Evolutionary conservation across 2,329 filamentous ascomycete species (phyloP).

Genomic region (Paraphoma sp.): DNA sequence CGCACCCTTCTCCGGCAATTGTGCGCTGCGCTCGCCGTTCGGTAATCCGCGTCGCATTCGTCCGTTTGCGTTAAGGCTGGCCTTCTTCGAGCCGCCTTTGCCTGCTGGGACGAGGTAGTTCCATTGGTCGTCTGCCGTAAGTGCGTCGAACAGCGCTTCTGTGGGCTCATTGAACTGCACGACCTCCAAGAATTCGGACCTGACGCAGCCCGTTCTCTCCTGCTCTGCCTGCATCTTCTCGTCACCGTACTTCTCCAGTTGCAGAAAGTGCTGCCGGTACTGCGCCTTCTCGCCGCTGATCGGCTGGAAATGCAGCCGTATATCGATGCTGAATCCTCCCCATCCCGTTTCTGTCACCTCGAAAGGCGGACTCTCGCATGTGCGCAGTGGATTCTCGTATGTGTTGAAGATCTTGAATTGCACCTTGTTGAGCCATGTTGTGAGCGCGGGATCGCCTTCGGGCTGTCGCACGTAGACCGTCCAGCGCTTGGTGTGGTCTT

Average conservation of each 20-base stretch:
- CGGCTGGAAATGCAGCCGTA: slow-evolving; percentile 91
- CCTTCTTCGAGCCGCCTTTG: slow-evolving; percentile 53
- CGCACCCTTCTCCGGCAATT: slow-evolving; percentile 42
- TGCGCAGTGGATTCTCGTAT: slow-evolving; percentile 88
- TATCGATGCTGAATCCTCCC: slow-evolving; percentile 96
- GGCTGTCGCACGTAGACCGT: slow-evolving; percentile 91
- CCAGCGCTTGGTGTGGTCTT: slow-evolving; percentile 97
- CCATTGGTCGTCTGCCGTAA: slow-evolving; percentile 75
- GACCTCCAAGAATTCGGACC: slow-evolving; percentile 87
- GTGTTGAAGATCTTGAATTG: slow-evolving; percentile 99
- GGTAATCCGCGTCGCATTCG: slow-evolving; percentile 43
- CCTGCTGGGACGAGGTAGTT: slow-evolving; percentile 50
- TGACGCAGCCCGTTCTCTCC: slow-evolving; percentile 63
- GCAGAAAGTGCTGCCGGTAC: slow-evolving; percentile 91
- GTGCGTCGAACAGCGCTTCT: slow-evolving; percentile 85
- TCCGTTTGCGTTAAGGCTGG: slow-evolving; percentile 39
- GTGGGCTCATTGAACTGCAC: slow-evolving; percentile 98
- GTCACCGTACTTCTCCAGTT: slow-evolving; percentile 85
- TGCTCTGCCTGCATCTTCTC: slow-evolving; percentile 70
- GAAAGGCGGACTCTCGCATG: slow-evolving; percentile 75
- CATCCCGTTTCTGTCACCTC: slow-evolving; percentile 91
- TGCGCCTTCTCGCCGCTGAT: slow-evolving; percentile 92
- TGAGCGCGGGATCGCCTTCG: slow-evolving; percentile 83
- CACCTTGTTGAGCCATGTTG: slow-evolving; percentile 94
- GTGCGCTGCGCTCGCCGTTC: slow-evolving; percentile 44